Evolutionary conservation across 345 rosid species (phyloP).

Genomic region (Chamaenerion angustifolium): DNA sequence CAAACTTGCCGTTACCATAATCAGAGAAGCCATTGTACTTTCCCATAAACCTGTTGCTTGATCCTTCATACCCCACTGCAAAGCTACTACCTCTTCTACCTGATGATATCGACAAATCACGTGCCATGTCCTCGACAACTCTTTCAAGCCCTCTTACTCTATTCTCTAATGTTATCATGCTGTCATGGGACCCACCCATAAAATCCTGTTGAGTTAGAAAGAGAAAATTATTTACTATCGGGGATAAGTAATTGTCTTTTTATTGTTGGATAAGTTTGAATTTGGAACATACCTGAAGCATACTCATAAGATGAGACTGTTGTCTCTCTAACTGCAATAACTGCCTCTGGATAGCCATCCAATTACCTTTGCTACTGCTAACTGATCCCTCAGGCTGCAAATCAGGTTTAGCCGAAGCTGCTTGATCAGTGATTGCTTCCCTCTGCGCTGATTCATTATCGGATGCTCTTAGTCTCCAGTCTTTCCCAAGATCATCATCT

Average conservation of each 20-base stretch:
- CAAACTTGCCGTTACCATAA: constrained; percentile 42
- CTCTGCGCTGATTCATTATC: constrained; percentile 42
- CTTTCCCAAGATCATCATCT: constrained; percentile 33
- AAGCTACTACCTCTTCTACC: constrained; percentile 57
- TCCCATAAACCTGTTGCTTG: constrained; percentile 36
- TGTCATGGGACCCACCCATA: constrained; percentile 95
- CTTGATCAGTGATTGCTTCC: constrained; percentile 39
- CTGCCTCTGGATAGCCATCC: constrained; percentile 97
- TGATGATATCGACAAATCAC: constrained; percentile 76
- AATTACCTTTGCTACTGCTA: constrained; percentile 62
- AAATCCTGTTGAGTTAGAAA: constrained; percentile 47
- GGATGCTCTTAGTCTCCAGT: constrained; percentile 38
- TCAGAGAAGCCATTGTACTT: constrained; percentile 70
- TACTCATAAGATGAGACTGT: constrained; percentile 79
- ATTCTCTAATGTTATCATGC: constrained; percentile 86
- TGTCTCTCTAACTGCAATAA: constrained; percentile 85
- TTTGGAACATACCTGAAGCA: constrained; percentile 63
- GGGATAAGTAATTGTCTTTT: constrained; percentile 9
- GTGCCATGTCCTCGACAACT: constrained; percentile 87
- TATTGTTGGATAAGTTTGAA: neutral
- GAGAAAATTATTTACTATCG: constrained; percentile 13
- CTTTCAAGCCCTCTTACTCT: constrained; percentile 97
- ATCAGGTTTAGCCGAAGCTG: constrained; percentile 46
- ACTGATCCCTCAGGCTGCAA: constrained; percentile 69
- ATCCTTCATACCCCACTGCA: constrained; percentile 49